Evolutionary conservation across 2,329 filamentous ascomycete species (phyloP).

Genomic region (Aurifilum marmelostoma): DNA sequence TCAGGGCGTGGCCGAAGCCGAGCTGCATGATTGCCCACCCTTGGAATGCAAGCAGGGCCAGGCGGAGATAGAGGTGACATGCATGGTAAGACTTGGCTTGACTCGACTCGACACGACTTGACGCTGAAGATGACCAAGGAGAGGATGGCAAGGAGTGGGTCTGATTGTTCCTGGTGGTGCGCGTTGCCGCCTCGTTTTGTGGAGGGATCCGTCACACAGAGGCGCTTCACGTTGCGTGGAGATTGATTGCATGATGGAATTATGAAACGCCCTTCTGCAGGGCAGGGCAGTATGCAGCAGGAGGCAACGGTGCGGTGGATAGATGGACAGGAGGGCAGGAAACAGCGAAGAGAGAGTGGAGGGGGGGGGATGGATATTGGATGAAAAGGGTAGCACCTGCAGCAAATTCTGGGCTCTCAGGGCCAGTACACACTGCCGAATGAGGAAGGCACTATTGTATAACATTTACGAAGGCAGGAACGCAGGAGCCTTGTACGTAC

Average conservation of each 20-base stretch:
- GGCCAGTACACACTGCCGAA: background rate
- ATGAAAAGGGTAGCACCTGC: background rate
- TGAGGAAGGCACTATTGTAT: constrained; percentile 1
- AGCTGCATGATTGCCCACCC: background rate
- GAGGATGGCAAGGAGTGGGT: background rate
- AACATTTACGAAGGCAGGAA: background rate
- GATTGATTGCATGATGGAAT: constrained; percentile 6
- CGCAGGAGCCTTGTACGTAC: background rate
- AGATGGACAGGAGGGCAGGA: constrained; percentile 10
- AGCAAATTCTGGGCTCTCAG: background rate
- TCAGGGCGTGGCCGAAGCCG: background rate
- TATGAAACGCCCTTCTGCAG: constrained; percentile 24
- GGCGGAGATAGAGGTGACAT: background rate
- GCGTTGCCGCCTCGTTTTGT: constrained; percentile 8
- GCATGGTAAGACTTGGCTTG: background rate
- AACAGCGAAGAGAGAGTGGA: no score
- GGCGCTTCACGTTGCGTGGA: constrained; percentile 19
- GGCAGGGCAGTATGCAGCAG: constrained; percentile 3
- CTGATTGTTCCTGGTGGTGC: constrained; percentile 6
- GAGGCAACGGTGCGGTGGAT: no score
- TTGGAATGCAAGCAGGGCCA: background rate
- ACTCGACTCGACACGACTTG: background rate
- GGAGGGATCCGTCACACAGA: constrained; percentile 1
- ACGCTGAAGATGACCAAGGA: background rate
- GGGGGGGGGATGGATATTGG: background rate